Base-by-base conservation (phyloP, 768 basidiomycete species). In the Agrocybe praecox region DNA sequence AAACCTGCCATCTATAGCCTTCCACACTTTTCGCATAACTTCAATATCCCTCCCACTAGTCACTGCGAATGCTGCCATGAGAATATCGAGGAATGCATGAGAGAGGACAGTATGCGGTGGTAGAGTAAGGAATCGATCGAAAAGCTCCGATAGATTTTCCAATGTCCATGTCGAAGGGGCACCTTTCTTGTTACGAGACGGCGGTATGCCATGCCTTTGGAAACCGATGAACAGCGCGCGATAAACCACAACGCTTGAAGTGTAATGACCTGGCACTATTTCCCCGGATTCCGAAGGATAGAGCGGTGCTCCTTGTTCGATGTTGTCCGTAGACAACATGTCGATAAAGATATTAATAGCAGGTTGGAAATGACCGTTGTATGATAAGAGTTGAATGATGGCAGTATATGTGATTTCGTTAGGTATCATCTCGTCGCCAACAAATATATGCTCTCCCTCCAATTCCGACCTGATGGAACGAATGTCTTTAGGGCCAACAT, bases 171-270 rank as follows among this genome's bases (percentile, higher is more conserved):
- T 60, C n/a, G 65, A 70, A 12, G 64, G 53, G 32, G 62, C 43
- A 18, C 42, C 52, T 49, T 57, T 50, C 10, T 24, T 45, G 12
- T 52, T 34, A 14, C 43, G 46, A 36, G 58, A 43, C 43, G 69
- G 65, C 7, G 68, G 63, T 32, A 71, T 60, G 36, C 82, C 89
- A 61, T 90, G 85, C 11, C 81, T 82, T 7, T 77, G 74, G 67
- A 92, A 94, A 1, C 90, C 92, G 17, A 89, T 78, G 65, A 95
- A 93, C 40, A 95, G 67, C 17, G 83, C 83, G 19, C 90, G 84
- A 68, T 88, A 94, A 29, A 84, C 75, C 19, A 80, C 70, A 46
- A 83, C 65, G 1, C 77, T 82, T 2, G 83, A 82, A 22, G 65
- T 69, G 53, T 77, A 81, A 8, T 65, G 64, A 11, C 55, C 56